These are phyloP conservation scores for Neurospora sp. DNA, from an alignment of 495 filamentous ascomycete species.

Conservation along the genomic window DNA sequence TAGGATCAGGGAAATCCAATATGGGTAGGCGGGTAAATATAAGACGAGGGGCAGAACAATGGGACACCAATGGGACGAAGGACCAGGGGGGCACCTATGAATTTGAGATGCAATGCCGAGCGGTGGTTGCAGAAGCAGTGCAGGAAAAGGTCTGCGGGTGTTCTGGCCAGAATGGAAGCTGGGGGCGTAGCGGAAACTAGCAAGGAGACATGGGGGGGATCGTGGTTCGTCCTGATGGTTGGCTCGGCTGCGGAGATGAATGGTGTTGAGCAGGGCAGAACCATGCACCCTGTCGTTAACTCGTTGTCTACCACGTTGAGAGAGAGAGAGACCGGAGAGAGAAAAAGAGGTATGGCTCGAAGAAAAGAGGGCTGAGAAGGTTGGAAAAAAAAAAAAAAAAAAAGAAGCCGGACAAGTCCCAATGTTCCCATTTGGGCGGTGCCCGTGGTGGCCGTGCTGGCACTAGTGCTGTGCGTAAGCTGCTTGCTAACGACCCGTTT, in stretches of 20 bases:
- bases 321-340: background rate
- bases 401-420: background rate
- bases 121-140: conserved; percentile 6
- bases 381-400: background rate
- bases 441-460: background rate
- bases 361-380: background rate
- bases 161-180: background rate
- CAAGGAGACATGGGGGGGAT: background rate
- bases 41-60: conserved; percentile 11
- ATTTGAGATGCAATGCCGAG: conserved; percentile 24
- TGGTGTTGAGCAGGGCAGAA: background rate
- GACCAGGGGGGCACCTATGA: conserved; percentile 4
- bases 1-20: conserved; percentile 10
- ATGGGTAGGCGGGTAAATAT: conserved; percentile 29
- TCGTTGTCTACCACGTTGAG: background rate
- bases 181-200: background rate
- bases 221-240: background rate
- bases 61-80: conserved; percentile 21
- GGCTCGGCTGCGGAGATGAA: background rate
- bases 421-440: background rate
- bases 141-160: background rate
- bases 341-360: background rate
- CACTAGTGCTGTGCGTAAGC: background rate
- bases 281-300: background rate
- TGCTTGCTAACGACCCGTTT: background rate